phyloP scores from a whole-genome alignment of 495 filamentous ascomycete species.

The Lophiostoma macrostomum region DNA sequence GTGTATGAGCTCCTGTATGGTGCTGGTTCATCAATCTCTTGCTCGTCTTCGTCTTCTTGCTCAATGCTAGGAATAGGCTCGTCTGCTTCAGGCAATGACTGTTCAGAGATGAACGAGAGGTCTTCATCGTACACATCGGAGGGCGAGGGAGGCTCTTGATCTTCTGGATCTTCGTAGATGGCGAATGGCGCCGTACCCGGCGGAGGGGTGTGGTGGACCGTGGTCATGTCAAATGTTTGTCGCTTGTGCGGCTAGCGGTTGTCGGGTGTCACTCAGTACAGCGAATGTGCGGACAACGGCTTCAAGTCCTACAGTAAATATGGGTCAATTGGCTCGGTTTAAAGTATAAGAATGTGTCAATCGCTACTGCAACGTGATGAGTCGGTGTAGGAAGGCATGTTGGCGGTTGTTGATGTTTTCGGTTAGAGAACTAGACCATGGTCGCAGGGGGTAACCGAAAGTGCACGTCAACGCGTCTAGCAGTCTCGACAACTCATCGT shows the following conservation, averaged over 20 bases:
- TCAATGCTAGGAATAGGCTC: slow-evolving; percentile 24
- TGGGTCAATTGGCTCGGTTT: not conserved
- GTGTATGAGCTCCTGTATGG: slow-evolving; percentile 26
- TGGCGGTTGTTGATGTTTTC: slow-evolving; percentile 9
- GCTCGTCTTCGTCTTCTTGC: slow-evolving; percentile 1
- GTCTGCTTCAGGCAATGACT: slow-evolving; percentile 10
- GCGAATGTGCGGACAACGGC: too few relatives aligned
- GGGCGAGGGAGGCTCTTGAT: slow-evolving; percentile 17
- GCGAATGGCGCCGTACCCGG: slow-evolving; percentile 19
- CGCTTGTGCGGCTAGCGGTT: slow-evolving; percentile 1
- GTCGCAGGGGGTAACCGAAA: slow-evolving; percentile 17
- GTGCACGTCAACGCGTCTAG: not conserved
- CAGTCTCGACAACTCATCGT: not conserved
- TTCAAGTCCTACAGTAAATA: not conserved
- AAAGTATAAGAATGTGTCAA: not conserved
- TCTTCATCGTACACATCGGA: slow-evolving; percentile 24
- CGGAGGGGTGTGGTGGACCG: slow-evolving; percentile 20
- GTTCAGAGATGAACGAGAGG: slow-evolving; percentile 14
- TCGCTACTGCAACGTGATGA: not conserved
- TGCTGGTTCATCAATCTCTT: slow-evolving; percentile 5
- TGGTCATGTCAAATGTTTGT: slow-evolving; percentile 16
- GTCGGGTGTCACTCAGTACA: too few relatives aligned
- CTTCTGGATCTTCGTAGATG: slow-evolving; percentile 27
- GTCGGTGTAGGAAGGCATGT: not conserved
- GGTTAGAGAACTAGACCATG: not conserved